Evolutionary conservation across 306 rosid genomes (phyloP).

Genomic region (Vigna mungo): DNA sequence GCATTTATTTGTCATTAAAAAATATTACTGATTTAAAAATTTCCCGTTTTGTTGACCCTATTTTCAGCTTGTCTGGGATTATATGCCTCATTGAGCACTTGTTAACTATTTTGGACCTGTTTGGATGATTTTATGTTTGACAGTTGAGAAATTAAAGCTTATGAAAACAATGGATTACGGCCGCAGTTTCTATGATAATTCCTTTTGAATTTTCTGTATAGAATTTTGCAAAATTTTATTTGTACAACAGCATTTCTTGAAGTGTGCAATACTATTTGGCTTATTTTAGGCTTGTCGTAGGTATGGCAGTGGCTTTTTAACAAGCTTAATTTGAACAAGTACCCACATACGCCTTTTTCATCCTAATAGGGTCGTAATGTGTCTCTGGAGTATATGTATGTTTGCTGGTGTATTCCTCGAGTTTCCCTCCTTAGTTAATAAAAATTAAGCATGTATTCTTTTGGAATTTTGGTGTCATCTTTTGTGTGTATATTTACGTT

Average conservation of each 20-base stretch:
- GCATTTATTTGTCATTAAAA: not conserved
- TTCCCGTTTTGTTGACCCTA: not conserved
- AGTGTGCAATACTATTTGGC: not conserved
- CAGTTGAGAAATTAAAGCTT: constrained; percentile 1
- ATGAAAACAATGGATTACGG: not conserved
- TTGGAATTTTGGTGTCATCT: not conserved
- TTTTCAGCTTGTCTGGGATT: constrained; percentile 3
- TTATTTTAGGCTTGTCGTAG: not conserved
- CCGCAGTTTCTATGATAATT: not conserved
- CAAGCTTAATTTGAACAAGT: constrained; percentile 17
- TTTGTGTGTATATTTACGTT: constrained; percentile 7
- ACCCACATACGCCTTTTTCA: not conserved
- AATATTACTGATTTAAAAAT: not conserved
- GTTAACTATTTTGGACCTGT: constrained; percentile 7
- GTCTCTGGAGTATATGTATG: not conserved
- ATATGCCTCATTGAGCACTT: not conserved
- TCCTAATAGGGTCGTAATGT: constrained; percentile 10
- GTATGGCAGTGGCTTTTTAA: not conserved
- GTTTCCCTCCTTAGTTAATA: constrained; percentile 18
- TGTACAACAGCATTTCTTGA: constrained; percentile 28
- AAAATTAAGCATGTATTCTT: not conserved
- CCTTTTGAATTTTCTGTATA: not conserved
- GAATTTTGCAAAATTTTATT: not conserved
- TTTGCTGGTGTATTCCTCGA: constrained; percentile 20
- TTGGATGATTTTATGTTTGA: not conserved